Conservation (phyloP, 2,329 filamentous ascomycete species). For the Fusarium tjaetaba region DNA sequence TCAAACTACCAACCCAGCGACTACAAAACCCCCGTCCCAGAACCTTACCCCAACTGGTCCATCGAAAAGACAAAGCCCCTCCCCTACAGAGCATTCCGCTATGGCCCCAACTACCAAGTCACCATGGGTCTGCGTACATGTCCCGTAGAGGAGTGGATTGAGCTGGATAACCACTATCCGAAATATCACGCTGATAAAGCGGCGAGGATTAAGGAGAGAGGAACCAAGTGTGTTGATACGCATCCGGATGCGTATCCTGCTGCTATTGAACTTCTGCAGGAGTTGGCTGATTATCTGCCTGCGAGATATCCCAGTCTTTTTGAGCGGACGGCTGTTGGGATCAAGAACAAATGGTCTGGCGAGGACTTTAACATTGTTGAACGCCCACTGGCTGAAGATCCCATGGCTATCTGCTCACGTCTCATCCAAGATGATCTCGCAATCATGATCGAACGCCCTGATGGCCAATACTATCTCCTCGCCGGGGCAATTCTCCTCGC, state of each 20-base stretch:
- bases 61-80: constrained; percentile 75
- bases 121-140: constrained; percentile 81
- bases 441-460: constrained; percentile 79
- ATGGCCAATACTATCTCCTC: constrained; percentile 84
- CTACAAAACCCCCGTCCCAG: constrained; percentile 68
- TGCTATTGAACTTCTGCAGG: constrained; percentile 79
- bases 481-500: constrained; percentile 80
- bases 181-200: constrained; percentile 78
- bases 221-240: constrained; percentile 73
- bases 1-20: constrained; percentile 15
- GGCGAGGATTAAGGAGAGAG: constrained; percentile 72
- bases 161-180: constrained; percentile 82
- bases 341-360: constrained; percentile 76
- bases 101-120: constrained; percentile 79
- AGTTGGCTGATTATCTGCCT: constrained; percentile 76
- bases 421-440: constrained; percentile 85
- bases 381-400: constrained; percentile 76
- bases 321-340: constrained; percentile 68
- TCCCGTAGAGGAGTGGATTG: constrained; percentile 80
- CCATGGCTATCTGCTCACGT: constrained; percentile 78
- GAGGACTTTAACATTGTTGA: constrained; percentile 76
- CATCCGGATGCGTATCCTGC: constrained; percentile 76
- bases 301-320: constrained; percentile 80
- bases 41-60: constrained; percentile 75
- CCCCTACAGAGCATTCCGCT: constrained; percentile 80